Evolutionary conservation across 768 basidiomycete species (phyloP), one percentile per base, ranked within the genome.

Genomic region (Stropharia rugosoannulata): DNA sequence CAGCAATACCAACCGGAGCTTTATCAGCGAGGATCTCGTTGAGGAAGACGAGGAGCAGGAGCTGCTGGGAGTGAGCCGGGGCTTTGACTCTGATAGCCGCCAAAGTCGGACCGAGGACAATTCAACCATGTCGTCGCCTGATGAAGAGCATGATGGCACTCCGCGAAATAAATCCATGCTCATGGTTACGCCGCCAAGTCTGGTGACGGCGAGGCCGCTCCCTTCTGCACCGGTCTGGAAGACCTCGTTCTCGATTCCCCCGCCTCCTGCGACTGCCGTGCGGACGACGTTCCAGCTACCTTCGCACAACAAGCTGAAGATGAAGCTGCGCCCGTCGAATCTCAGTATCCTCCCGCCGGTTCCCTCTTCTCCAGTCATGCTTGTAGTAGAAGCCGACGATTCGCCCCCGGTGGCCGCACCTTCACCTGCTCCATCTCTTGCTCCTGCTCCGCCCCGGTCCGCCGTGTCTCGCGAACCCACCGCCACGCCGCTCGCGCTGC

Each of bases 11-110:
- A 78, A 69, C 38, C 80, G 80, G 62, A 93, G 90, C 66, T 72
- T 88, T 40, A 67, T 90, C 41, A 92, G 89, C 65, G 90, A 93
- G 67, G 79, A 93, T 50, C 80, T 92, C 8, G 82, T 93, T 9
- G 91, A 92, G 64, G 89, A 89, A 59, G 89, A 91, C 18, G 90
- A 93, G 66, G 89, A 93, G 65, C 71, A 81, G 46, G 86, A 85
- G 55, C 72, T 91, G 0, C 76, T 91, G 40, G 86, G 87, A 43
- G 68, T 87, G 15, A 85, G 87, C 51, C 83, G 86, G 51, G 81
- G 83, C 36, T 90, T 90, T 59, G 79, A 81, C 61, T 73, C 73
- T 25, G 74, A 75, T 49, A 69, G 71, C 58, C 66, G 68, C 22
- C 67, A 62, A 52, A 67, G 70, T 49, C 62, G 68, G 18, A 73